These are phyloP conservation scores for Acanthamoeba lenticulata DNA, from an alignment of 208 protist species.

Conservation along the genomic window DNA sequence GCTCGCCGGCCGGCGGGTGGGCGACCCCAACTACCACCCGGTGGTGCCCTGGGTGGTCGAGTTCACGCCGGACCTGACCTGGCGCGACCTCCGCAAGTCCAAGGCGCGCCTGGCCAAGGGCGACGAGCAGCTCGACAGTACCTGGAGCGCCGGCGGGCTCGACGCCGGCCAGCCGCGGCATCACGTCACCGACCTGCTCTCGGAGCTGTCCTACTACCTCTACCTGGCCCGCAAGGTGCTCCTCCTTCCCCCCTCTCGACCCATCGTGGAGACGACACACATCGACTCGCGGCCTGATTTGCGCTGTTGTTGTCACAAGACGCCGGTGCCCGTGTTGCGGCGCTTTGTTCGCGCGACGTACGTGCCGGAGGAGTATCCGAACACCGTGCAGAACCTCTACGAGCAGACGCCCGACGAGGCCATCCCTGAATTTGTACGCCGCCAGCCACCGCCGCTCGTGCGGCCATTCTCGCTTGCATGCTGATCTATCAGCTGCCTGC, in stretches of 20 bases:
- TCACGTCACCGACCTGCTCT: conserved; percentile 80
- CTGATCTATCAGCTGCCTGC: background rate
- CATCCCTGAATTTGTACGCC: conserved; percentile 81
- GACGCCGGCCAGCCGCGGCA: conserved; percentile 47
- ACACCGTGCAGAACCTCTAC: conserved; percentile 79
- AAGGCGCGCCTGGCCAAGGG: conserved; percentile 80
- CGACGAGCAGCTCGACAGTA: conserved; percentile 79
- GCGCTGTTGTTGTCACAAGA: background rate
- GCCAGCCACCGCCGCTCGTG: background rate
- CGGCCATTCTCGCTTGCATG: background rate
- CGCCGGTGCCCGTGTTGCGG: conserved; percentile 72
- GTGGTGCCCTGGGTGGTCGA: conserved; percentile 81
- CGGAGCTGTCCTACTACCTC: conserved; percentile 80
- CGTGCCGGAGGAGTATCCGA: conserved; percentile 83
- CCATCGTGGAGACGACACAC: too few relatives aligned
- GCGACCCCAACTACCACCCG: conserved; percentile 76
- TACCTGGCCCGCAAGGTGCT: conserved; percentile 74
- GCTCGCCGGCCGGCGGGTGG: conserved; percentile 66
- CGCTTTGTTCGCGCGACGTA: conserved; percentile 78
- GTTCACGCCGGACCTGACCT: conserved; percentile 60
- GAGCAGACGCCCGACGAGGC: conserved; percentile 85
- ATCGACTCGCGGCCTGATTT: too few relatives aligned
- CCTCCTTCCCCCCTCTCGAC: background rate
- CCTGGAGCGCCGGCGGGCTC: conserved; percentile 17
- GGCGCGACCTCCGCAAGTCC: conserved; percentile 72